A percentile compares a stretch with the other conserved stretches of the same genome.
Evolutionary conservation across 352 stramenopile species (phyloP).

Genomic region (Globisporangium spiculum): DNA sequence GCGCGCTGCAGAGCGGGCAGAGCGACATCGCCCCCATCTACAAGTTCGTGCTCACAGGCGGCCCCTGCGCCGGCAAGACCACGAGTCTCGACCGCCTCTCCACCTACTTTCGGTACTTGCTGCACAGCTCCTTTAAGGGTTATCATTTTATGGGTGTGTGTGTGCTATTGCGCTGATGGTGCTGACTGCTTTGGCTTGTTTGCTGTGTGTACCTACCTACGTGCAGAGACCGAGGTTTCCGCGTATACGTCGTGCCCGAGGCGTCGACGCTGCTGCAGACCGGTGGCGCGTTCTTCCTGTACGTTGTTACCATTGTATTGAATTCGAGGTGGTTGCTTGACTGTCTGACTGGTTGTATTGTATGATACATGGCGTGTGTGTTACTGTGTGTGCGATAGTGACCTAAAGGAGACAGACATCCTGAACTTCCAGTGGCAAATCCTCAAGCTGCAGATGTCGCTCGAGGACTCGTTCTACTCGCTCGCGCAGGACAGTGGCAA

Average conservation of each 20-base stretch:
- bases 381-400: slow-evolving; percentile 22
- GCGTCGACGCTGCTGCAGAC: slow-evolving; percentile 94
- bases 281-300: slow-evolving; percentile 90
- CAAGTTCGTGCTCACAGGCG: slow-evolving; percentile 93
- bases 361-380: background rate
- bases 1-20: slow-evolving; percentile 61
- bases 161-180: background rate
- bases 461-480: slow-evolving; percentile 84
- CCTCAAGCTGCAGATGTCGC: slow-evolving; percentile 77
- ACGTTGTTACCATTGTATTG: slow-evolving; percentile 10
- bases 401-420: slow-evolving; percentile 79
- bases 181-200: slow-evolving; percentile 1
- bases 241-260: slow-evolving; percentile 95
- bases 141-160: background rate
- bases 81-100: slow-evolving; percentile 91
- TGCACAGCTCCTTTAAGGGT: background rate
- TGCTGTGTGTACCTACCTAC: background rate
- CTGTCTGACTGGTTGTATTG: background rate
- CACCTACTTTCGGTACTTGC: slow-evolving; percentile 72
- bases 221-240: slow-evolving; percentile 88
- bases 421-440: slow-evolving; percentile 89
- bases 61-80: slow-evolving; percentile 95
- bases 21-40: slow-evolving; percentile 82
- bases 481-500: slow-evolving; percentile 77
- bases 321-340: background rate